Conservation (phyloP, 2,329 filamentous ascomycete species). For the Alternaria burnsii region DNA sequence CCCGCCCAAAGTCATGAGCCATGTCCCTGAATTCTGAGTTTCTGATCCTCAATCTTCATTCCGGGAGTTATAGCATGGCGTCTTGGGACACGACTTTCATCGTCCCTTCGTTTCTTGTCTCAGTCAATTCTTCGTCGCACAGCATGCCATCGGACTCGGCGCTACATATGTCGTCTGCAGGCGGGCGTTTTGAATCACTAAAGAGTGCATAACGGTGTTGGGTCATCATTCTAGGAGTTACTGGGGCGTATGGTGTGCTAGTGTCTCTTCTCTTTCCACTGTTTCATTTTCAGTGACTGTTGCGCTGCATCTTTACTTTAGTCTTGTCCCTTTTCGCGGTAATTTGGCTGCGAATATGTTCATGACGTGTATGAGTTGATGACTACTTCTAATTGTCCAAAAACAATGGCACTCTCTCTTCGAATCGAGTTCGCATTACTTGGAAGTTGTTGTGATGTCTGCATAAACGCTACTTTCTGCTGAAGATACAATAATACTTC, state of each 20-base stretch:
- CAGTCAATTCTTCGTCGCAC: constrained; percentile 24
- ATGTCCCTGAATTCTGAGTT: constrained; percentile 11
- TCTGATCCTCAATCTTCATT: constrained; percentile 21
- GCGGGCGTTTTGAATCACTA: constrained; percentile 37
- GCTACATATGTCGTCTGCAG: constrained; percentile 29
- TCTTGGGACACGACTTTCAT: constrained; percentile 10
- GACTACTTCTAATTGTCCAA: constrained; percentile 30
- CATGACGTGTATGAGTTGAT: constrained; percentile 40
- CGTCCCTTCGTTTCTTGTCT: constrained; percentile 20
- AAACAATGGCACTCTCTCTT: not conserved
- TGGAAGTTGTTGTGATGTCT: not conserved
- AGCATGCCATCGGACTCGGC: constrained; percentile 17
- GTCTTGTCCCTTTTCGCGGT: constrained; percentile 35
- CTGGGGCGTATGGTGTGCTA: constrained; percentile 29
- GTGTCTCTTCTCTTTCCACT: constrained; percentile 14
- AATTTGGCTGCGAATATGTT: constrained; percentile 27
- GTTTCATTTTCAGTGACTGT: constrained; percentile 21
- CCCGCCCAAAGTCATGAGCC: constrained; percentile 42
- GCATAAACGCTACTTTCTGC: not conserved
- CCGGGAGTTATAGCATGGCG: constrained; percentile 15
- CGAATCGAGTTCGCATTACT: not conserved
- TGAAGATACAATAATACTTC: not conserved
- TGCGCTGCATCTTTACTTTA: constrained; percentile 22
- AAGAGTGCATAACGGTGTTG: constrained; percentile 23
- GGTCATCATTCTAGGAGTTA: constrained; percentile 23